phyloP scores from a whole-genome alignment of 1,139 yeast species.

The Lodderomyces elongisporus region DNA sequence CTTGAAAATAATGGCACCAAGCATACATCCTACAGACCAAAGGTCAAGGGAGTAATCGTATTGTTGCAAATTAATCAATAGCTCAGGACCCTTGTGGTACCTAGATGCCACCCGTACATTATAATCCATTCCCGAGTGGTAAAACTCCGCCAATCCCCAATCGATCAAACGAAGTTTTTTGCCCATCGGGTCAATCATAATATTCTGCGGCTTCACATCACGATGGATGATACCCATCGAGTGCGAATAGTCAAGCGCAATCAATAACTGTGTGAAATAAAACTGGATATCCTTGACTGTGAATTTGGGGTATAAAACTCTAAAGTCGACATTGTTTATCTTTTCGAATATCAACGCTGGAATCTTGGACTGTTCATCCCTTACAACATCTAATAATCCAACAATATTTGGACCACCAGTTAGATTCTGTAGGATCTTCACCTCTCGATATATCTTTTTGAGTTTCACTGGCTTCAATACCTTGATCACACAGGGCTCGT shows the following conservation, averaged over 20 bases:
- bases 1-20: constrained; percentile 71
- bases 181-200: constrained; percentile 70
- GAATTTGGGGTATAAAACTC: constrained; percentile 65
- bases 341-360: constrained; percentile 74
- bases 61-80: constrained; percentile 66
- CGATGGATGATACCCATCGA: constrained; percentile 83
- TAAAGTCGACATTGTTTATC: constrained; percentile 66
- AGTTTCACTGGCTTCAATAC: constrained; percentile 76
- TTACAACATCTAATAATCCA: constrained; percentile 67
- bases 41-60: constrained; percentile 75
- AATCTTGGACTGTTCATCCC: constrained; percentile 66
- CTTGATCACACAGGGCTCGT: constrained; percentile 61
- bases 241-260: constrained; percentile 72
- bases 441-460: constrained; percentile 74
- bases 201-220: constrained; percentile 81
- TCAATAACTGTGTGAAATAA: constrained; percentile 63
- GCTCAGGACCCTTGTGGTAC: constrained; percentile 78
- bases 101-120: constrained; percentile 79
- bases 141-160: constrained; percentile 84
- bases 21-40: constrained; percentile 80
- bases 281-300: constrained; percentile 59
- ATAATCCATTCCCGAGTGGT: constrained; percentile 73
- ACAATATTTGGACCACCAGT: constrained; percentile 73
- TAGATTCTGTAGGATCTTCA: constrained; percentile 67
- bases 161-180: constrained; percentile 66